A percentile compares a stretch with the other conserved stretches of the same genome.
Conservation (phyloP, 768 basidiomycete genomes). For the button mushroom (Agaricus bisporus) region DNA sequence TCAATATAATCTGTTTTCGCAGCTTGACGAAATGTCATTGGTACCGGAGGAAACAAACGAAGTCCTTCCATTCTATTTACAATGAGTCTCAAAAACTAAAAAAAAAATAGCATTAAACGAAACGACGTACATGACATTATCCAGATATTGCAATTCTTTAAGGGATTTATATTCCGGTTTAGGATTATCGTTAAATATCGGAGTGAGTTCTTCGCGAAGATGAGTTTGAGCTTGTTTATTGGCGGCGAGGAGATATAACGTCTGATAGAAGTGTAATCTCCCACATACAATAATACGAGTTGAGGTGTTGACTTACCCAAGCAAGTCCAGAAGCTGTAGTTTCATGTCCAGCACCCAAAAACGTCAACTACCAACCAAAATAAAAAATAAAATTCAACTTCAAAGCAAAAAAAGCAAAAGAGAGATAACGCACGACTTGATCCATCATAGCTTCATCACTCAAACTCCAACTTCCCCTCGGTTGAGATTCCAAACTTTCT, state of each 20-base stretch:
- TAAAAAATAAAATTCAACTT: background rate
- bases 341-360: conserved; percentile 33
- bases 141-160: conserved; percentile 35
- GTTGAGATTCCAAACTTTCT: conserved; percentile 26
- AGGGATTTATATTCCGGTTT: conserved; percentile 35
- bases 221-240: conserved; percentile 34
- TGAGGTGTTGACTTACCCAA: conserved; percentile 29
- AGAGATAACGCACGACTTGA: conserved; percentile 35
- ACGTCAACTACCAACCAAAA: conserved; percentile 32
- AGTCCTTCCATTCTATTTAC: conserved; percentile 33
- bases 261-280: no score
- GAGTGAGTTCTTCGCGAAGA: conserved; percentile 39
- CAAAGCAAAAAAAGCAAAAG: background rate
- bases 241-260: conserved; percentile 40
- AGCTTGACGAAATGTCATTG: conserved; percentile 31
- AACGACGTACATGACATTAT: conserved; percentile 38
- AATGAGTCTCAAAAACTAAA: background rate
- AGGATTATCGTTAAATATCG: conserved; percentile 24
- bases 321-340: conserved; percentile 34
- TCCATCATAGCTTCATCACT: conserved; percentile 44
- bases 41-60: conserved; percentile 37
- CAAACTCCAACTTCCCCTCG: conserved; percentile 33
- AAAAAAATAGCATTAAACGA: conserved; percentile 4
- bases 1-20: conserved; percentile 35
- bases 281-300: no score